phyloP scores from a whole-genome alignment of 164 flowering plant genomes.

The Echeveria elegans region DNA sequence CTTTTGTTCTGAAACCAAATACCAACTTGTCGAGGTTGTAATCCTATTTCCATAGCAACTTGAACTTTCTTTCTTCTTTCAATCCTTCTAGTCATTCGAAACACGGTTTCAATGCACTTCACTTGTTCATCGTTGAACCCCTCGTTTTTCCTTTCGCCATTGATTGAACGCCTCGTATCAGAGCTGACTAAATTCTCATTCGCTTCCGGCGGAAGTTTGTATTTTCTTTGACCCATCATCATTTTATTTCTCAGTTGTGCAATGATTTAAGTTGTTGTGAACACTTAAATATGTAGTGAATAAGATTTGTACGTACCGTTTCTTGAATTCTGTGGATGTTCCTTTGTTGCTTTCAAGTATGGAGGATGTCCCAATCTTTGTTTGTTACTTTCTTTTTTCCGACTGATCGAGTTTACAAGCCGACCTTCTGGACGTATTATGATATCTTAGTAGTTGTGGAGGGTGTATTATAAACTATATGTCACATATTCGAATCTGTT shows the following conservation, averaged over 20 bases:
- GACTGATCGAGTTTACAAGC: neutral
- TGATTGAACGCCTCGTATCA: neutral
- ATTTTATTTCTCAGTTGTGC: neutral
- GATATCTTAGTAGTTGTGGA: no score
- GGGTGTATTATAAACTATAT: no score
- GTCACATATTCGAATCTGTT: no score
- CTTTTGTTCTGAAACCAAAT: constrained; percentile 63
- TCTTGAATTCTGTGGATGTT: neutral
- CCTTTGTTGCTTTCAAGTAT: neutral
- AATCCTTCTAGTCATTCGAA: constrained; percentile 31
- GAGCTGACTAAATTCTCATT: neutral
- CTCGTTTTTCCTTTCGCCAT: constrained; percentile 24
- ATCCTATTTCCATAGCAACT: constrained; percentile 38
- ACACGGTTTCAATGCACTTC: constrained; percentile 31
- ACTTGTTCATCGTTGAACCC: constrained; percentile 54
- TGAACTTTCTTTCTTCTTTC: constrained; percentile 39
- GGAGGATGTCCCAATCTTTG: neutral
- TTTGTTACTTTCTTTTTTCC: neutral
- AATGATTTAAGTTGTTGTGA: neutral
- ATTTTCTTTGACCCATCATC: neutral
- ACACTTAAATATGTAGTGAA: neutral
- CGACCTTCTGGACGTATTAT: no score
- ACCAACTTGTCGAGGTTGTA: constrained; percentile 52
- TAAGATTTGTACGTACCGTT: neutral
- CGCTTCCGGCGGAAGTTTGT: neutral